Evolutionary conservation across 768 basidiomycete genomes (phyloP).

Genomic region (Trametes elegans): DNA sequence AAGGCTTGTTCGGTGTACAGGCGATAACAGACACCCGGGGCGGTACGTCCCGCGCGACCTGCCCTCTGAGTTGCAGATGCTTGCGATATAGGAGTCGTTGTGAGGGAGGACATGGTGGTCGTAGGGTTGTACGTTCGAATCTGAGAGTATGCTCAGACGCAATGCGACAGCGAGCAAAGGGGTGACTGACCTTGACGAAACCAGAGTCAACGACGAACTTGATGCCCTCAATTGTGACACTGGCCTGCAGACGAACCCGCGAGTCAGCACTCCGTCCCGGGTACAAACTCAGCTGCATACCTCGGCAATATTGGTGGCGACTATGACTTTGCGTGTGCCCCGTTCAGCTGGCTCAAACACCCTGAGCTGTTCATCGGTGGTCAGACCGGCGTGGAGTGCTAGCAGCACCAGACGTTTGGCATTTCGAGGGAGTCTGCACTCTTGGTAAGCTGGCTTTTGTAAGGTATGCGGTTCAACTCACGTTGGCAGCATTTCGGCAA

Average conservation of each 20-base stretch:
- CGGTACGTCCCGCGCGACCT: constrained; percentile 92
- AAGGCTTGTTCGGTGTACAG: constrained; percentile 73
- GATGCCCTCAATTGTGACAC: constrained; percentile 95
- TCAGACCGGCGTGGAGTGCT: constrained; percentile 86
- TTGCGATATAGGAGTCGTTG: constrained; percentile 77
- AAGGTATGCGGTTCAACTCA: constrained; percentile 32
- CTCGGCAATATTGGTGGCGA: constrained; percentile 96
- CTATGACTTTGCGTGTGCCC: constrained; percentile 83
- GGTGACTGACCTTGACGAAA: constrained; percentile 77
- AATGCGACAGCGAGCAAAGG: background rate
- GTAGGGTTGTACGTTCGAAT: constrained; percentile 89
- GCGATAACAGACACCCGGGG: constrained; percentile 89
- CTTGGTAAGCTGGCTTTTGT: background rate
- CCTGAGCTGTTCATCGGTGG: constrained; percentile 82
- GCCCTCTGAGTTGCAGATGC: constrained; percentile 93
- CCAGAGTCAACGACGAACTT: constrained; percentile 93
- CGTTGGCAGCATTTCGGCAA: constrained; percentile 79
- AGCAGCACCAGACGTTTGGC: constrained; percentile 61
- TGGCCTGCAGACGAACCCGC: constrained; percentile 53
- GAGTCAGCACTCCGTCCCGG: too few species aligned
- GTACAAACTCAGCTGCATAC: constrained; percentile 33
- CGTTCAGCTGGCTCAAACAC: constrained; percentile 79
- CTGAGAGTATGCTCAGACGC: constrained; percentile 37
- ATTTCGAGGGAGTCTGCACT: constrained; percentile 47
- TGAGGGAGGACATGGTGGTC: constrained; percentile 80